Base-by-base conservation (phyloP, 1,139 yeast genomes). In the Magnusiomyces suaveolens region DNA sequence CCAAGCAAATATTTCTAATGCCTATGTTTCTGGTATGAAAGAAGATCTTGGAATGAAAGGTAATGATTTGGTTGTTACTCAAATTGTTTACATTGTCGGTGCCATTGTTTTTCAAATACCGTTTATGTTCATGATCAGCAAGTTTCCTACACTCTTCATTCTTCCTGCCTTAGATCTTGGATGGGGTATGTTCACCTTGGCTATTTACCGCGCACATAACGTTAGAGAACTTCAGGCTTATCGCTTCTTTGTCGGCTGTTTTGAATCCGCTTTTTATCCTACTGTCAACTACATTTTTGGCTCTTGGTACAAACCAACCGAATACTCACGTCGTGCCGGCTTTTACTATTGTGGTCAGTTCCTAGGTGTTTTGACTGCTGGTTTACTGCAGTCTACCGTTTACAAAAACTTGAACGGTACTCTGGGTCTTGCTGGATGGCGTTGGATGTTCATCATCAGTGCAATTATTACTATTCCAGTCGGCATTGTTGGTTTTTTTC, bases 381-480 rank as follows among this genome's bases (percentile, higher is more conserved):
- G 88, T 48, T 75, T 82, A 51, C 69, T 84, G 38, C 83, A 84
- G 52, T 79, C 84, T 20, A 79, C 82, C 4, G 77, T 82, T 51
- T 79, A 72, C 62, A 68, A 77, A 52, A 62, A 67, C 25, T 63
- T 81, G 61, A 70, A 75, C 54, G 81, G 80, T 23, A 66, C 64
- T 3, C 66, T 67, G 54, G 84, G 86, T 1, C 69, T 80, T 39
- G 75, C 70, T 38, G 81, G 86, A 8, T 84, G 89, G 89, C 76
- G 82, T 69, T 83, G 88, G 88, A 80, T 81, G 69, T 84, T 81
- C 63, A 77, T 84, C 57, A 75, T 84, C 59, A 88, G 83, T 66
- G 85, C 84, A 4, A 66, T 80, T 49, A 73, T 83, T 43, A 80
- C 88, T 1, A 63, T 83, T 38, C 78, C 72, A 1, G 78, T 84